phyloP scores from a whole-genome alignment of 1,139 yeast species.

The Candida frijolesensis region DNA sequence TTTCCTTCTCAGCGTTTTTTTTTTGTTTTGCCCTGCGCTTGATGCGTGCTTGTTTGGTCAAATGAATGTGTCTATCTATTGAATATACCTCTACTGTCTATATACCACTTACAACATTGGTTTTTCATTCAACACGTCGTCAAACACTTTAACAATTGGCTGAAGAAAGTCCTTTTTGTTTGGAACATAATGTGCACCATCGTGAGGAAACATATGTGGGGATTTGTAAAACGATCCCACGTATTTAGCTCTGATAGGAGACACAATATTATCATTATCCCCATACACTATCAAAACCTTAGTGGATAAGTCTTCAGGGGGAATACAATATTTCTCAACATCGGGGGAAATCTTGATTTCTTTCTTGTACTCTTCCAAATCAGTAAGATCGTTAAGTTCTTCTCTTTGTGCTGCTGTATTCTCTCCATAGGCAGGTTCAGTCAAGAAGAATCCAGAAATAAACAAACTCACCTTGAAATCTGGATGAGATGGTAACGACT shows the following conservation, averaged over 20 bases:
- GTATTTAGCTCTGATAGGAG: constrained; percentile 32
- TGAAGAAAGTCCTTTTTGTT: constrained; percentile 27
- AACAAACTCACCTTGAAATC: constrained; percentile 50
- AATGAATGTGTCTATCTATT: neutral
- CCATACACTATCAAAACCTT: constrained; percentile 35
- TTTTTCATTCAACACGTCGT: constrained; percentile 19
- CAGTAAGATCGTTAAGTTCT: constrained; percentile 24
- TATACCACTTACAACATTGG: constrained; percentile 17
- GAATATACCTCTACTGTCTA: neutral
- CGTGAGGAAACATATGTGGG: constrained; percentile 28
- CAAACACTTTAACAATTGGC: constrained; percentile 29
- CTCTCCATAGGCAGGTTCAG: constrained; percentile 30
- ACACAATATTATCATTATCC: constrained; percentile 34
- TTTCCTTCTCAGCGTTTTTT: neutral
- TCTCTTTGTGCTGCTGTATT: constrained; percentile 17
- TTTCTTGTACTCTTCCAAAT: constrained; percentile 22
- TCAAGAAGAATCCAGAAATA: constrained; percentile 60
- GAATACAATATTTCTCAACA: constrained; percentile 22
- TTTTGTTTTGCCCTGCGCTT: neutral
- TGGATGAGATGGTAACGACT: constrained; percentile 41
- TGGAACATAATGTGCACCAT: constrained; percentile 43
- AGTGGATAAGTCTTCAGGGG: constrained; percentile 22
- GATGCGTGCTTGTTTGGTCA: neutral
- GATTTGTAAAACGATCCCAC: constrained; percentile 24
- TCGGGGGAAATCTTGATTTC: constrained; percentile 22